phyloP scores from a whole-genome alignment of 169 alveolate genomes.

The Amoebophrya sp. region DNA sequence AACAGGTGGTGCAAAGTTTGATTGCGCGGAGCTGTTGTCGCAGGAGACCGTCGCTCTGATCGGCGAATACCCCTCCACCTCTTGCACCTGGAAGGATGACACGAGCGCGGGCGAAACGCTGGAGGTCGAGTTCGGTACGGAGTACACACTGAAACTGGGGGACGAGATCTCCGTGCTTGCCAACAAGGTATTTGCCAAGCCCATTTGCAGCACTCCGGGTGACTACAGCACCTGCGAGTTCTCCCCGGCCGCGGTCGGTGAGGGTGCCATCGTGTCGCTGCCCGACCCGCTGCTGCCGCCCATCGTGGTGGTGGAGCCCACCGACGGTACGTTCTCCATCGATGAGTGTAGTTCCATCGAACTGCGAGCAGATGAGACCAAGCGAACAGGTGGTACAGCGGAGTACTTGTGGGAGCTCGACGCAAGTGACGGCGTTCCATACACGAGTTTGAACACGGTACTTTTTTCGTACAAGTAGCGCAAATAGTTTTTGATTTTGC shows the following conservation, averaged over 20 bases:
- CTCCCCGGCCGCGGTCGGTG: constrained; percentile 8
- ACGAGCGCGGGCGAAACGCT: background rate
- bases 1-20: background rate
- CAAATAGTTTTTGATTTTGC: no score
- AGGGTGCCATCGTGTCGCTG: constrained; percentile 23
- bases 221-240: background rate
- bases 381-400: background rate
- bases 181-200: background rate
- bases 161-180: background rate
- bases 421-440: background rate
- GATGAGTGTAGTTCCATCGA: background rate
- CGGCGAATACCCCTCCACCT: background rate
- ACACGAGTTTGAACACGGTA: background rate
- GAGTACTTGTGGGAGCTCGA: constrained; percentile 17
- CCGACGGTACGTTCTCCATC: constrained; percentile 7
- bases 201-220: background rate
- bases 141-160: background rate
- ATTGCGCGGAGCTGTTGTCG: background rate
- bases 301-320: constrained; percentile 13
- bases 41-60: background rate
- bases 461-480: no score
- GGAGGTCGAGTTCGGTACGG: constrained; percentile 18
- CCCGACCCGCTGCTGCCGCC: constrained; percentile 6
- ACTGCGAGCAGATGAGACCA: background rate
- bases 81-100: constrained; percentile 21